Evolutionary conservation across 768 basidiomycete genomes (phyloP).

Genomic region (Xerocomellus dryophilus): DNA sequence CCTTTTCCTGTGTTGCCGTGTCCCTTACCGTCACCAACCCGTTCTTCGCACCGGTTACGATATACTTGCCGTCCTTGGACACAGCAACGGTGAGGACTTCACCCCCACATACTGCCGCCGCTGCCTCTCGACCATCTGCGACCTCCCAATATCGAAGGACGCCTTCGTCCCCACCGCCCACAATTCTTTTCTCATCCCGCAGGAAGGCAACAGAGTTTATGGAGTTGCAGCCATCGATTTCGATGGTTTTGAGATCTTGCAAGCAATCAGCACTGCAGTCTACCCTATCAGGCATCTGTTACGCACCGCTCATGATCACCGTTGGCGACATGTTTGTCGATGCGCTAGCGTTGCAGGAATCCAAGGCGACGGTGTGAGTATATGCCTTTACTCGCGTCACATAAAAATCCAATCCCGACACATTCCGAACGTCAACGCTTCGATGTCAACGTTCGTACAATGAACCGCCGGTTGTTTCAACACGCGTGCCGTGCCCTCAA

Average conservation of each 20-base stretch:
- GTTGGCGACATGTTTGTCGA: not conserved
- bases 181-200: not conserved
- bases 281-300: not conserved
- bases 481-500: too few species aligned
- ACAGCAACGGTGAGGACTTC: constrained; percentile 7
- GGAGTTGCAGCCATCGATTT: constrained; percentile 7
- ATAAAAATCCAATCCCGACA: too few species aligned
- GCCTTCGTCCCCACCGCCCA: constrained; percentile 12
- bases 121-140: not conserved
- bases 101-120: not conserved
- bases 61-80: constrained; percentile 7
- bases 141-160: constrained; percentile 7
- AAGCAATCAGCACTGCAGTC: not conserved
- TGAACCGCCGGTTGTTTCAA: too few species aligned
- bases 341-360: not conserved
- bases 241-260: not conserved
- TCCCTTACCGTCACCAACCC: constrained; percentile 13
- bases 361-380: not conserved
- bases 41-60: constrained; percentile 15
- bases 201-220: constrained; percentile 12
- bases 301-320: constrained; percentile 2
- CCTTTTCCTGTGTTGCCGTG: not conserved
- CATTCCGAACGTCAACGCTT: too few species aligned
- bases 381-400: too few species aligned
- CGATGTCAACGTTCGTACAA: too few species aligned